These are phyloP conservation scores for Apiospora malaysiana DNA, from an alignment of 2,329 filamentous ascomycete species.

Conservation along the genomic window DNA sequence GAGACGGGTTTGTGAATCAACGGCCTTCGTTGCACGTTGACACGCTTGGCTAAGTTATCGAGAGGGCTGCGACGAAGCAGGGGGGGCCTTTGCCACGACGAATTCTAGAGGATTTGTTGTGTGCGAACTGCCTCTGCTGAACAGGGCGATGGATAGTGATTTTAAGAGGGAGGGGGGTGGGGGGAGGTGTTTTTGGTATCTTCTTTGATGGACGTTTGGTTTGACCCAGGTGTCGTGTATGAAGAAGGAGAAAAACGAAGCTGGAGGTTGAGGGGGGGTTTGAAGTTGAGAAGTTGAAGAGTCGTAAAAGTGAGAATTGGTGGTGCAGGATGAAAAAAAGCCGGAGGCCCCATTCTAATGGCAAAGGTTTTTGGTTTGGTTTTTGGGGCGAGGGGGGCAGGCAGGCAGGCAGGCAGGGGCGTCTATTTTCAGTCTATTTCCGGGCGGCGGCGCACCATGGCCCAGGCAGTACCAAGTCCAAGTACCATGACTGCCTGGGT, in stretches of 20 bases:
- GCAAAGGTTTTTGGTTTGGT: conserved; percentile 15
- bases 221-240: conserved; percentile 15
- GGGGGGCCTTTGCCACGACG: not conserved
- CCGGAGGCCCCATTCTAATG: conserved; percentile 13
- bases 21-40: conserved; percentile 24
- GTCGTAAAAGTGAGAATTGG: conserved; percentile 16
- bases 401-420: not conserved
- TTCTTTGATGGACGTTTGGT: conserved; percentile 4
- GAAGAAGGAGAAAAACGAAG: not conserved
- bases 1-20: conserved; percentile 25
- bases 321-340: conserved; percentile 17
- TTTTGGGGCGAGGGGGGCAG: not conserved
- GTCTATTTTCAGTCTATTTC: not conserved
- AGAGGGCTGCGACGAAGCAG: conserved; percentile 17
- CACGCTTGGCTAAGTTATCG: conserved; percentile 27
- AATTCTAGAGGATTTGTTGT: not conserved
- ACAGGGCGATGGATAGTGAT: conserved; percentile 1
- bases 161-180: not conserved
- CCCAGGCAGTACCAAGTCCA: no score
- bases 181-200: not conserved
- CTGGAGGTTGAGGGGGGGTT: conserved; percentile 12
- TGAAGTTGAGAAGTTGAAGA: not conserved
- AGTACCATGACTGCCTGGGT: not conserved
- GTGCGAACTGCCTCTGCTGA: conserved; percentile 6
- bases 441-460: not conserved